A percentile compares a stretch with the other conserved stretches of the same genome.
These are phyloP conservation scores for Trichomonas gallinae DNA, from an alignment of 208 protist species.

Conservation along the genomic window DNA sequence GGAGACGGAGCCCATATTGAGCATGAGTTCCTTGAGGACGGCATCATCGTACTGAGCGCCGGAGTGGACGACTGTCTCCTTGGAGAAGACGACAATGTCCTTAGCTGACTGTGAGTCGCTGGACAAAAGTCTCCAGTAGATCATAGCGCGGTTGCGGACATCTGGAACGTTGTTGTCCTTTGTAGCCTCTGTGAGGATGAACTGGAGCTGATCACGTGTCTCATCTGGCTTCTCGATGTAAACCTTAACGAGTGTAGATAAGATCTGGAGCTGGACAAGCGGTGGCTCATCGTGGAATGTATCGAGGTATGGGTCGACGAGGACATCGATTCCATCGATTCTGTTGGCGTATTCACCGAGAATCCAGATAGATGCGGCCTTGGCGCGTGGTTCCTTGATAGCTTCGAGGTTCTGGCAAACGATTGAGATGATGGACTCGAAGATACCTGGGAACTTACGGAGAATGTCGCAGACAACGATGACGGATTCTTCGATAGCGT, in stretches of 20 bases:
- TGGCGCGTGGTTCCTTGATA: background rate
- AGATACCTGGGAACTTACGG: conserved; percentile 68
- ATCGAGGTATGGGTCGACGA: conserved; percentile 55
- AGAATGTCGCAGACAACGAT: conserved; percentile 87
- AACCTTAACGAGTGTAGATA: background rate
- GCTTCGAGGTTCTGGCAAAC: conserved; percentile 72
- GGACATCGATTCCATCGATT: conserved; percentile 72
- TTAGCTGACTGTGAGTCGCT: background rate
- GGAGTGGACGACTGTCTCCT: background rate
- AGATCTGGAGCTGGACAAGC: background rate
- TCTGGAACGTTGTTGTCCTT: background rate
- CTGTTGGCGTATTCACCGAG: conserved; percentile 71
- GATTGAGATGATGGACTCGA: conserved; percentile 31
- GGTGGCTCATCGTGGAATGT: background rate
- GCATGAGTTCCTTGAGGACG: background rate
- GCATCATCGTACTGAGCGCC: background rate
- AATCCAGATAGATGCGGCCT: conserved; percentile 8
- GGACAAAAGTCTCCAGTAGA: background rate
- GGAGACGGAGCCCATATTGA: background rate
- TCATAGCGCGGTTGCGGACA: background rate
- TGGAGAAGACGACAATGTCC: background rate
- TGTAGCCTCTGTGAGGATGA: background rate
- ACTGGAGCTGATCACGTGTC: background rate
- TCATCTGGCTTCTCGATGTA: background rate
- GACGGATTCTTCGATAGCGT: conserved; percentile 80